Percentiles rank a stretch among this genome's conserved stretches.
phyloP scores from a whole-genome alignment of 495 filamentous ascomycete genomes.

The Talaromyces wortmannii region DNA sequence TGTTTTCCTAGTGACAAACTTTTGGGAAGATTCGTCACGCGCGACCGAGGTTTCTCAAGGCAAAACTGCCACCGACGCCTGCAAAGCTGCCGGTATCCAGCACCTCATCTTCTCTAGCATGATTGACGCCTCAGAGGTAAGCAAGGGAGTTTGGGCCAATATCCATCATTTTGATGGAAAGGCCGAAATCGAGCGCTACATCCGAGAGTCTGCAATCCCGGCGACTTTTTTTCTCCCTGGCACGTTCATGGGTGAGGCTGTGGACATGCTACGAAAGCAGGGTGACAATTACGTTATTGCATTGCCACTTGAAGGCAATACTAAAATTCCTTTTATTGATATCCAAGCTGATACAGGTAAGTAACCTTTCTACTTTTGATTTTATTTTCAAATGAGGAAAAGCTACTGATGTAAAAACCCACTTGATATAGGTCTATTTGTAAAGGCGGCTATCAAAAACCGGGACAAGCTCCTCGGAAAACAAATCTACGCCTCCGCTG shows the following conservation, averaged over 20 bases:
- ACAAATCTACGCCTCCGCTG: background rate
- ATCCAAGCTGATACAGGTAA: background rate
- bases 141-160: constrained; percentile 9
- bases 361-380: background rate
- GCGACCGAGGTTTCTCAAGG: constrained; percentile 35
- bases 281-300: constrained; percentile 2
- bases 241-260: constrained; percentile 9
- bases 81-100: constrained; percentile 15
- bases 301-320: background rate
- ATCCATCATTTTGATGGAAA: constrained; percentile 29
- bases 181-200: constrained; percentile 33
- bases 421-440: background rate
- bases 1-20: constrained; percentile 20
- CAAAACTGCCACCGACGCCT: constrained; percentile 47
- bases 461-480: background rate
- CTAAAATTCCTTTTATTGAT: constrained; percentile 5
- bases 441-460: background rate
- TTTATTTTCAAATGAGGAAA: background rate
- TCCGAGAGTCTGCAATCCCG: constrained; percentile 24
- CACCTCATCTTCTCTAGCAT: constrained; percentile 20
- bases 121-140: constrained; percentile 8
- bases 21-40: background rate
- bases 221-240: constrained; percentile 14
- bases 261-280: background rate
- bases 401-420: background rate